Evolutionary conservation across 495 filamentous ascomycete species (phyloP).

Genomic region (Talaromyces proteolyticus): DNA sequence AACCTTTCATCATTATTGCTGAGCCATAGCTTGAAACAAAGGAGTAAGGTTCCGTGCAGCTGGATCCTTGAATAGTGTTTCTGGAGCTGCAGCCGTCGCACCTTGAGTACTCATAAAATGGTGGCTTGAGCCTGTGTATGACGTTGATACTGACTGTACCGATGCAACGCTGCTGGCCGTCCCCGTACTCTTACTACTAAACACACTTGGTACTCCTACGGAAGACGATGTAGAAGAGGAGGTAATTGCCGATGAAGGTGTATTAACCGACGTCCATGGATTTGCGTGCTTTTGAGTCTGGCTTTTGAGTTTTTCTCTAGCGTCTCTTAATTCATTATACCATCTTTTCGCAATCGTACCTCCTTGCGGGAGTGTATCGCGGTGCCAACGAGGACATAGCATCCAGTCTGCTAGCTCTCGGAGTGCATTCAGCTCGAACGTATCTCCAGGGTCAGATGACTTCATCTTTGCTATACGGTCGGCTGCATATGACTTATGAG

Average conservation of each 20-base stretch:
- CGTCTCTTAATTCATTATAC: constrained; percentile 1
- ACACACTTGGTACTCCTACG: neutral
- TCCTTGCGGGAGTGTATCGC: neutral
- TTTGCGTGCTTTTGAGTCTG: neutral
- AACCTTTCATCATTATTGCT: constrained; percentile 1
- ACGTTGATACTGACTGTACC: constrained; percentile 3
- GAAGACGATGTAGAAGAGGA: neutral
- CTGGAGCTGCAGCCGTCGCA: neutral
- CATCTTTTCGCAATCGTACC: constrained; percentile 3
- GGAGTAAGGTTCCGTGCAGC: constrained; percentile 6
- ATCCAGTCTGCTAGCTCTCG: constrained; percentile 7
- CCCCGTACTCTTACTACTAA: constrained; percentile 3
- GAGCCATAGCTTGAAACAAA: constrained; percentile 3
- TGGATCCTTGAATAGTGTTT: neutral
- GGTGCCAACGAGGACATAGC: constrained; percentile 9
- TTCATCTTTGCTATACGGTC: neutral
- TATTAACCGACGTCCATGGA: neutral
- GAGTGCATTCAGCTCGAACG: constrained; percentile 3
- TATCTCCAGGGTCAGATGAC: neutral
- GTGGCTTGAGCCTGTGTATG: neutral
- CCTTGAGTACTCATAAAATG: neutral
- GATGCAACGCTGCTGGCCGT: constrained; percentile 1
- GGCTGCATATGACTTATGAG: neutral
- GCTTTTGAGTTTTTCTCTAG: neutral
- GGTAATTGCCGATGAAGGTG: neutral